These are phyloP conservation scores for Bertia moriformis DNA, from an alignment of 2,329 filamentous ascomycete species.

Conservation along the genomic window DNA sequence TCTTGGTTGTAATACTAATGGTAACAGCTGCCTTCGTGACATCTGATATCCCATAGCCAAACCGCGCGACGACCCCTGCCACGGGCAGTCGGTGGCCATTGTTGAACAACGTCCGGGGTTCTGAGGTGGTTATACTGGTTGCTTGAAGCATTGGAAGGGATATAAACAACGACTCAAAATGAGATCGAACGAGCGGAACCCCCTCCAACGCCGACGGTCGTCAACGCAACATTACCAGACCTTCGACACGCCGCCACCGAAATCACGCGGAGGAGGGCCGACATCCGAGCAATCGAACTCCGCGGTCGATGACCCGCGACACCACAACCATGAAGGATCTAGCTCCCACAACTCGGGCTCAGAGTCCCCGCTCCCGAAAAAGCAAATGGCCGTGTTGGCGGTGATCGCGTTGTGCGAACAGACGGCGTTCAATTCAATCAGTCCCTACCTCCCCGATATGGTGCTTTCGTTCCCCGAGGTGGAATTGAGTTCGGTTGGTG, in stretches of 20 bases:
- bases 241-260: slow-evolving; percentile 63
- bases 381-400: slow-evolving; percentile 72
- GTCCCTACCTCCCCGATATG: slow-evolving; percentile 90
- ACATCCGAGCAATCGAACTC: slow-evolving; percentile 13
- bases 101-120: too few species aligned
- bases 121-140: too few species aligned
- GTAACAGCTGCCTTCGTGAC: too few species aligned
- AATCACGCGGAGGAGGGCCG: slow-evolving; percentile 35
- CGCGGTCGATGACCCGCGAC: slow-evolving; percentile 12
- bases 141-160: too few species aligned
- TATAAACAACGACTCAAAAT: too few species aligned
- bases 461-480: slow-evolving; percentile 73
- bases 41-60: too few species aligned
- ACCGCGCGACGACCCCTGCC: too few species aligned
- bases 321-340: slow-evolving; percentile 9
- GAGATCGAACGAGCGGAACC: slow-evolving; percentile 2
- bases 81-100: too few species aligned
- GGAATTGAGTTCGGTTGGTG: slow-evolving; percentile 51
- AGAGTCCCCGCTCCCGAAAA: slow-evolving; percentile 64
- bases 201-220: slow-evolving; percentile 13
- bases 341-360: slow-evolving; percentile 19
- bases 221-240: slow-evolving; percentile 59
- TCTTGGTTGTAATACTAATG: too few species aligned
- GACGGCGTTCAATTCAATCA: slow-evolving; percentile 91
- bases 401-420: slow-evolving; percentile 85